Conservation (phyloP, 192 early-diverging fungal species). For the Podila verticillata region DNA sequence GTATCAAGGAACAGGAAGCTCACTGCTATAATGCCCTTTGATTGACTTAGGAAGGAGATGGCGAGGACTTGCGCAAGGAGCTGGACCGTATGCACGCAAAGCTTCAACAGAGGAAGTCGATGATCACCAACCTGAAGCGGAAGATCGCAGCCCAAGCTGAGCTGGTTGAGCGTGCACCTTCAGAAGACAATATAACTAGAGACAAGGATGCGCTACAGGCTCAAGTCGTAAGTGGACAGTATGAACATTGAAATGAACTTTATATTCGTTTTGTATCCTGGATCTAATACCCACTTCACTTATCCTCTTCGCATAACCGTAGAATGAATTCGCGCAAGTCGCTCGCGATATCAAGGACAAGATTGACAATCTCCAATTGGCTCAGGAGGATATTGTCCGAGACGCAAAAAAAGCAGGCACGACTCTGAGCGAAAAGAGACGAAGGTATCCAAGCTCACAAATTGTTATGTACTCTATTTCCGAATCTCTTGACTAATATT, state of each 20-base stretch:
- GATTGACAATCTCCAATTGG: constrained; percentile 39
- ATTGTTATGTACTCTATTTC: no score
- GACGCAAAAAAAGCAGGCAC: constrained; percentile 11
- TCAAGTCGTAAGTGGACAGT: constrained; percentile 33
- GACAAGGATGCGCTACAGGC: constrained; percentile 30
- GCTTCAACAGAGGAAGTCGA: constrained; percentile 32
- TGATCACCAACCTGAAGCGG: constrained; percentile 32
- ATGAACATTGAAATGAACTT: neutral
- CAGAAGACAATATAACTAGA: constrained; percentile 20
- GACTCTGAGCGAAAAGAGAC: constrained; percentile 29
- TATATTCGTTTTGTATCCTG: neutral
- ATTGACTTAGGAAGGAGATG: constrained; percentile 42
- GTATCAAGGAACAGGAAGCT: no score
- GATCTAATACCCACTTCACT: no score
- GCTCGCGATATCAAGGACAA: constrained; percentile 25
- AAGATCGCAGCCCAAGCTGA: constrained; percentile 47
- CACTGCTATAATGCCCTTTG: neutral
- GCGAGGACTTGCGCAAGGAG: constrained; percentile 36
- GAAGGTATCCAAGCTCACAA: constrained; percentile 10
- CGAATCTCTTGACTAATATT: no score
- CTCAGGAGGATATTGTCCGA: constrained; percentile 45
- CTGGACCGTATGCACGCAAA: constrained; percentile 45
- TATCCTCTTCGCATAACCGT: constrained; percentile 12
- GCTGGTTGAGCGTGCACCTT: constrained; percentile 18
- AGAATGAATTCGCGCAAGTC: constrained; percentile 63